phyloP scores from a whole-genome alignment of 805 yeast genomes.

The Pichia kluyveri region DNA sequence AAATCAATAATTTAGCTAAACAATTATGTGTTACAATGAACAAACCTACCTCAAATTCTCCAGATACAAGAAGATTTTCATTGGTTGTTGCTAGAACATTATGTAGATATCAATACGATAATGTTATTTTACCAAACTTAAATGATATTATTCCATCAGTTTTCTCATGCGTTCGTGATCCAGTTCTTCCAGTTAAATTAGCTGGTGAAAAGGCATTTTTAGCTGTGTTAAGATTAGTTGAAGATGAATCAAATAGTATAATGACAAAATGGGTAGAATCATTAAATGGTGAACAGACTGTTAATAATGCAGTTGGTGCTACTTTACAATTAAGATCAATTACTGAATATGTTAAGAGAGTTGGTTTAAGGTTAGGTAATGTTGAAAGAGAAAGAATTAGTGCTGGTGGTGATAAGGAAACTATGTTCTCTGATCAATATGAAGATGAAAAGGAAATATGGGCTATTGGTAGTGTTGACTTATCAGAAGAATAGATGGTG shows the following conservation, averaged over 20 bases:
- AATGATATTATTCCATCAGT: conserved; percentile 60
- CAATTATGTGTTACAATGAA: conserved; percentile 42
- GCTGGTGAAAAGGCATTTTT: conserved; percentile 90
- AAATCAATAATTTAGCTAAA: conserved; percentile 31
- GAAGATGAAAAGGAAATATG: conserved; percentile 86
- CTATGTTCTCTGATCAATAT: conserved; percentile 72
- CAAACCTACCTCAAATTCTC: conserved; percentile 51
- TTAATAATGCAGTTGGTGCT: conserved; percentile 36
- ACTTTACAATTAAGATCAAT: conserved; percentile 59
- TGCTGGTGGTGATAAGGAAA: conserved; percentile 85
- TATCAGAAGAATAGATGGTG: conserved; percentile 18
- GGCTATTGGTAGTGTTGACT: conserved; percentile 72
- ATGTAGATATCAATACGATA: conserved; percentile 49
- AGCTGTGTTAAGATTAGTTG: conserved; percentile 62
- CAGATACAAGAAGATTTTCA: conserved; percentile 73
- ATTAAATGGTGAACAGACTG: conserved; percentile 28
- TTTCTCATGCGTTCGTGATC: conserved; percentile 76
- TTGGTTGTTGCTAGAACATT: conserved; percentile 69
- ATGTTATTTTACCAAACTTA: conserved; percentile 40
- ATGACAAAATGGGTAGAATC: conserved; percentile 60
- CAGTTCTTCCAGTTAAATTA: conserved; percentile 82
- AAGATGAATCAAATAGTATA: conserved; percentile 41
- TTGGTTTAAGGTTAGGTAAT: conserved; percentile 74
- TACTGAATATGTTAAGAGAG: conserved; percentile 84
- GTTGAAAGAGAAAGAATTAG: conserved; percentile 82